A percentile compares a stretch with the other conserved stretches of the same genome.
Conservation (phyloP, 2,329 filamentous ascomycete genomes). For the Paecilomyces niveus region DNA sequence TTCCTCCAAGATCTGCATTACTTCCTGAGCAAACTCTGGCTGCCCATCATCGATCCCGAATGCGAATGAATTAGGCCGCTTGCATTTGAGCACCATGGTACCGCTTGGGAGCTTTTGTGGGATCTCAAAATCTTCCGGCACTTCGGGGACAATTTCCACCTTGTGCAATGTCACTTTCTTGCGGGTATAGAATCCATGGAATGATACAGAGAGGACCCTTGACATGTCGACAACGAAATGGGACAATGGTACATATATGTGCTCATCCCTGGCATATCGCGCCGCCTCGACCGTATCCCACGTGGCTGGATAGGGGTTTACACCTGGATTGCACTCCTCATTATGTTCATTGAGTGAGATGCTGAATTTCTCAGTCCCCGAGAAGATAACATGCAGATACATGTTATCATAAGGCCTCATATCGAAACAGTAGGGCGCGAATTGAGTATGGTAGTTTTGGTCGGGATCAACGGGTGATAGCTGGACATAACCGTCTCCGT, state of each 20-base stretch:
- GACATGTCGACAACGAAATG: constrained; percentile 59
- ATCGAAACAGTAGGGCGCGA: constrained; percentile 51
- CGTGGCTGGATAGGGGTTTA: constrained; percentile 58
- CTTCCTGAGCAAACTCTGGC: constrained; percentile 51
- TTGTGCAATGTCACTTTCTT: constrained; percentile 46
- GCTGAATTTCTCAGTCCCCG: constrained; percentile 56
- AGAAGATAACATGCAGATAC: constrained; percentile 60
- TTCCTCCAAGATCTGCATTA: constrained; percentile 55
- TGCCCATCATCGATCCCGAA: constrained; percentile 66
- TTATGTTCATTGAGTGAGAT: constrained; percentile 63
- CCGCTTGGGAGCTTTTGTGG: constrained; percentile 57
- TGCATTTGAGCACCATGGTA: constrained; percentile 56
- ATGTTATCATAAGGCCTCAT: constrained; percentile 47
- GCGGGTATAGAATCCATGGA: constrained; percentile 57
- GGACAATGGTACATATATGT: constrained; percentile 60
- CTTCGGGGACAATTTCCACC: constrained; percentile 53
- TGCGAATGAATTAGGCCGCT: constrained; percentile 61
- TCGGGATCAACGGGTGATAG: constrained; percentile 55
- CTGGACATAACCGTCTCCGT: constrained; percentile 46
- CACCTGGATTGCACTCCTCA: constrained; percentile 46
- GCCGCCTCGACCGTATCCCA: constrained; percentile 61
- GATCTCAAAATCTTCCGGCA: constrained; percentile 47
- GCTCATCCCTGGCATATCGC: constrained; percentile 47
- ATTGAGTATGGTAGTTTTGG: constrained; percentile 54
- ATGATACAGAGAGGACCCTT: constrained; percentile 51